Base-by-base conservation (phyloP, 208 protist genomes). In the Porcisia deanei region DNA sequence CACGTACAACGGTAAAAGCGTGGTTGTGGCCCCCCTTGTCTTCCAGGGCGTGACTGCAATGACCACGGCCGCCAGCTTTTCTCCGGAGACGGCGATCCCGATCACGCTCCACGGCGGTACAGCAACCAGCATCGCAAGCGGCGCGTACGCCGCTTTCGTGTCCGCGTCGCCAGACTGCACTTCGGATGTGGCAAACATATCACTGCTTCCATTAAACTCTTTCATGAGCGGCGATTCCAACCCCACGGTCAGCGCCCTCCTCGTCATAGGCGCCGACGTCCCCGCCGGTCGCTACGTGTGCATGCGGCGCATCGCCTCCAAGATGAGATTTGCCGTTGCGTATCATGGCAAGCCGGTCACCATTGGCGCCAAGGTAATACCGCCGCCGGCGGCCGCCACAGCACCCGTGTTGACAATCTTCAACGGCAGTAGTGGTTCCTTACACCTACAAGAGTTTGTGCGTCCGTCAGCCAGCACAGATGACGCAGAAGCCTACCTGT, bases 391-490 rank as follows among this genome's bases (percentile, higher is more conserved):
- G 22, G 1, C 67, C 12, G n/a, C 64, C n/a, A 49, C 43, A 18
- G 37, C 65, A 54, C 63, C 65, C 0, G 22, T 78, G 12, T 61
- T 89, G 54, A 87, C 83, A 22, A 73, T 91, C 54, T 86, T 91
- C 72, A 86, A 86, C 57, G 87, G 87, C 59, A 91, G 86, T 81
- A 80, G 65, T 61, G 87, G 87, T 16, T 54, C 55, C 25, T 43
- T 91, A 20, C 63, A 49, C 47, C 49, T 91, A 55, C 41, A 49
- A 10, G 78, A 86, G 59, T 88, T 88, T 69, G 65, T 88, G 39
- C 71, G 72, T 5, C 52, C 65, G 0, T 61, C 77, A 14, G 37
- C 54, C 12, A 49, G 59, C 43, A 47, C n/a, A 37, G 73, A 49
- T 9, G 81, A 87, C 61, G 37, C 67, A 55, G 69, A 49, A 14